Evolutionary conservation across 495 filamentous ascomycete genomes (phyloP), one percentile per base, ranked within the genome.

Genomic region (Penicillium paxilli): DNA sequence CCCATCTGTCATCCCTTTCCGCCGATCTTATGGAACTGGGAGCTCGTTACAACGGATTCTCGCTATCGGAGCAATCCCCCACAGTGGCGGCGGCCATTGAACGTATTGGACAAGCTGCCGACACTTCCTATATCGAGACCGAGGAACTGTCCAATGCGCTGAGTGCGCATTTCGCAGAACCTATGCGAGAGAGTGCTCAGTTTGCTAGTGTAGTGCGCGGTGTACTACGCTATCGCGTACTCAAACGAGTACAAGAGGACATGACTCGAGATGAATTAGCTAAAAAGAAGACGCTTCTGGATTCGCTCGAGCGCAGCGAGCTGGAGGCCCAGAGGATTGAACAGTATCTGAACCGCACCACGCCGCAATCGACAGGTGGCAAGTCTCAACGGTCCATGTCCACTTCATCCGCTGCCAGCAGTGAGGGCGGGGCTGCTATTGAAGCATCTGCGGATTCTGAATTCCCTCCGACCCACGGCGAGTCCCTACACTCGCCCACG

Each of bases 221-320:
- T 49, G 92, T 98, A 21, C 72, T 98, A 16, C 81, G 91, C 35
- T 98, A 95, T 60, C 76, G 94, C 8, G 86, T 96, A 2, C 70
- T 98, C 35, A 98, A 98, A 72, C 83, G 94, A 16, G 87, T 97
- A 19, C 94, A 98, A 58, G 89, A 98, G 67, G 94, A 98, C 54
- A 96, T 97, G 92, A 96, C 92, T 1, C 84, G 85, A 25, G 95
- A 97, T 46, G 90, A 97, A 60, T 74, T 98, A 8, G 74, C 82
- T 6, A 91, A 91, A 72, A 97, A 98, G 71, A 84, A 80, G 57
- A 70, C 78, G 1, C 77, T 91, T 14, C 77, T 98, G 4, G 89
- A 94, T 30, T 86, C 88, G 17, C 75, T 98, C 8, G 94, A 98
- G 66, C 80, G 83, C 49, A 96, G 92, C 60, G 94, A 98, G 71